These are phyloP conservation scores for Pseudocercospora crystallina DNA, from an alignment of 2,329 filamentous ascomycete genomes.

Conservation along the genomic window DNA sequence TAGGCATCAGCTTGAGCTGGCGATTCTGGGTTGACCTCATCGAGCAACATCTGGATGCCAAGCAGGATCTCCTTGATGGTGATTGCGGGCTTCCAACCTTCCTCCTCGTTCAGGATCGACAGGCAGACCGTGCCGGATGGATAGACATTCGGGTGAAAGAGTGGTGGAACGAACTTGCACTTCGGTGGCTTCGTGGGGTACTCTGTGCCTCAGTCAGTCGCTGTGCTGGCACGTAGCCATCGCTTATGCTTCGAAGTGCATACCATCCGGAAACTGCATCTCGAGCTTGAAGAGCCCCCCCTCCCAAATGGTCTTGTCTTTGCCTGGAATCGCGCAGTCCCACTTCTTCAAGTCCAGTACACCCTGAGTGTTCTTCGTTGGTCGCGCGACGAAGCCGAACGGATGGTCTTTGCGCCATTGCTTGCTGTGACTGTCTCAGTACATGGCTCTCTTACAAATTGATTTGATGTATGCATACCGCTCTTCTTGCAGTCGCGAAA, in stretches of 20 bases:
- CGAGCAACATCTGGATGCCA: constrained; percentile 90
- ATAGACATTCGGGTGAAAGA: constrained; percentile 99
- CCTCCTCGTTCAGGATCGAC: constrained; percentile 96
- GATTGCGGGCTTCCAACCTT: constrained; percentile 97
- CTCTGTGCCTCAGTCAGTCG: constrained; percentile 55
- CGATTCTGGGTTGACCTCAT: constrained; percentile 95
- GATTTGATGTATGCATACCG: constrained; percentile 55
- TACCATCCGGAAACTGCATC: constrained; percentile 89
- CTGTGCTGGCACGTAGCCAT: neutral
- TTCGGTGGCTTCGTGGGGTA: constrained; percentile 99
- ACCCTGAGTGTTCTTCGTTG: constrained; percentile 73
- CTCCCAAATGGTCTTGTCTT: constrained; percentile 96
- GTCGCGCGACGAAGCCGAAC: constrained; percentile 94
- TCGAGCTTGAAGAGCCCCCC: constrained; percentile 95
- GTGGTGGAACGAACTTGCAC: constrained; percentile 93
- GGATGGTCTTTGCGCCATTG: constrained; percentile 97
- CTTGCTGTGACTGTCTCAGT: constrained; percentile 60
- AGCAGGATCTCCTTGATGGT: constrained; percentile 97
- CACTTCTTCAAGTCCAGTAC: constrained; percentile 90
- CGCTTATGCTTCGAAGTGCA: neutral
- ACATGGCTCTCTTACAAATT: neutral
- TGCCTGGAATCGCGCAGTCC: constrained; percentile 96
- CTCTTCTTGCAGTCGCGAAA: constrained; percentile 85
- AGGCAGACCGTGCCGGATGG: constrained; percentile 96
- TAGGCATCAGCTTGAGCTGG: constrained; percentile 97